These are phyloP conservation scores for Jamesozyma rosinii DNA, from an alignment of 805 yeast genomes.

Conservation along the genomic window DNA sequence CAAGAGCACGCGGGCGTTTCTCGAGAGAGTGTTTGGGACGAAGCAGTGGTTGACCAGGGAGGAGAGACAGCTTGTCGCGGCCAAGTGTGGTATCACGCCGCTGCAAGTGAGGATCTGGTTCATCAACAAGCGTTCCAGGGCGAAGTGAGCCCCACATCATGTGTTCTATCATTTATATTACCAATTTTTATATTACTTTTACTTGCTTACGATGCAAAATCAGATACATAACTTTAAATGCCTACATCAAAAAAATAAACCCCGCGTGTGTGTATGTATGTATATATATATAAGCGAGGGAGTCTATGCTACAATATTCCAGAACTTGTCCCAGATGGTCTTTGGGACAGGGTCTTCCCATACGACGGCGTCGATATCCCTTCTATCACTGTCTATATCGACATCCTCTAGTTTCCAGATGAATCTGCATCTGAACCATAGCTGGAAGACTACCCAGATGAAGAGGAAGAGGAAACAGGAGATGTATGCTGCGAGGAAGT, in stretches of 20 bases:
- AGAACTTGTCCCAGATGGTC: constrained; percentile 46
- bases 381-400: constrained; percentile 61
- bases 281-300: too few species aligned
- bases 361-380: constrained; percentile 49
- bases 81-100: constrained; percentile 15
- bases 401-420: constrained; percentile 46
- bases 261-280: too few species aligned
- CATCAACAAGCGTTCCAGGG: neutral
- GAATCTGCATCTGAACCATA: constrained; percentile 40
- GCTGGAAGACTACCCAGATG: constrained; percentile 45
- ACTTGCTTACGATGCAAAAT: too few species aligned
- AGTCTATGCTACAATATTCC: constrained; percentile 35
- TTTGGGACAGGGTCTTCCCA: constrained; percentile 48
- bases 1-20: neutral
- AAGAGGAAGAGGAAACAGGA: constrained; percentile 42
- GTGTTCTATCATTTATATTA: too few species aligned
- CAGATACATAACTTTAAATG: too few species aligned
- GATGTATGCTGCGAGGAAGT: constrained; percentile 63
- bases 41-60: constrained; percentile 17
- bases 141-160: neutral
- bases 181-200: too few species aligned
- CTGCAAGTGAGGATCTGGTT: constrained; percentile 20
- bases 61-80: constrained; percentile 19
- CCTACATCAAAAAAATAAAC: too few species aligned
- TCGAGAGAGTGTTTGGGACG: constrained; percentile 2